phyloP scores from a whole-genome alignment of 1,139 yeast genomes.

The Lodderomyces margitis region DNA sequence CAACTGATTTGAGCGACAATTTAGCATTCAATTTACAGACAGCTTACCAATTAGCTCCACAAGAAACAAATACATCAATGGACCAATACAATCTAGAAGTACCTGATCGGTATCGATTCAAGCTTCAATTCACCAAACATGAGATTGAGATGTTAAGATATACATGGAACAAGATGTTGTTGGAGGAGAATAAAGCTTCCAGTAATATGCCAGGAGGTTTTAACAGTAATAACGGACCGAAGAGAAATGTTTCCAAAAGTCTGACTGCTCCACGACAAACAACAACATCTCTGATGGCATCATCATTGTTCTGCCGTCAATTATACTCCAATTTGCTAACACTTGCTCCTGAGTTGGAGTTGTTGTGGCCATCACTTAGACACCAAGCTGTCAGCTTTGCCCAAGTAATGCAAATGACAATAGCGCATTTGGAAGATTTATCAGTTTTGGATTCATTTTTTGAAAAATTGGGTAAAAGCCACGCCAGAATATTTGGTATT shows the following conservation, averaged over 20 bases:
- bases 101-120: conserved; percentile 22
- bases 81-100: conserved; percentile 20
- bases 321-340: conserved; percentile 57
- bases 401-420: conserved; percentile 68
- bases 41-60: conserved; percentile 37
- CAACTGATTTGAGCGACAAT: conserved; percentile 2
- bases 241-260: background rate
- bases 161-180: conserved; percentile 46
- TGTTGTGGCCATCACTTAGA: conserved; percentile 60
- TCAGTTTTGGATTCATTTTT: conserved; percentile 56
- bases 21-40: conserved; percentile 4
- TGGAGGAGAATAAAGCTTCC: conserved; percentile 25
- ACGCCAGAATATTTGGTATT: conserved; percentile 71
- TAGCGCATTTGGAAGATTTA: conserved; percentile 44
- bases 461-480: conserved; percentile 67
- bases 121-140: conserved; percentile 26
- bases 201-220: conserved; percentile 12
- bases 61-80: conserved; percentile 50
- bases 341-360: conserved; percentile 53
- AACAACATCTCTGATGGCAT: conserved; percentile 30
- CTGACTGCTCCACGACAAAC: conserved; percentile 2
- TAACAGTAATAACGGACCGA: background rate
- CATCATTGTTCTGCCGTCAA: conserved; percentile 58
- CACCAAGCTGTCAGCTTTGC: conserved; percentile 80
- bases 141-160: conserved; percentile 43